Percentiles rank a stretch among this genome's conserved stretches.
phyloP scores from a whole-genome alignment of 2,329 filamentous ascomycete species.

The Aspergillus tubingensis region DNA sequence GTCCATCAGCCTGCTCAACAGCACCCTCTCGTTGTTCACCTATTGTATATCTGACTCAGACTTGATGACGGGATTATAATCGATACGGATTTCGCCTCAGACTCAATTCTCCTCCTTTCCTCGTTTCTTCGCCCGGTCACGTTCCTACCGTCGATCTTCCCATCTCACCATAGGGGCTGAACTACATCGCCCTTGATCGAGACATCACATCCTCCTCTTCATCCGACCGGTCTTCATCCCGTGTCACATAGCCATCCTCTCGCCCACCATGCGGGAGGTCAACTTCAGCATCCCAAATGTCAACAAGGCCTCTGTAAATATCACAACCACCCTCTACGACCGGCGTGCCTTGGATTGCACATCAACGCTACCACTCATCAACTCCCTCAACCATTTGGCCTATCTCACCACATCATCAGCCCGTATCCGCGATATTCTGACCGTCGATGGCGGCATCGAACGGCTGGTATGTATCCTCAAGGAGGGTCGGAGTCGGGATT shows the following conservation, averaged over 20 bases:
- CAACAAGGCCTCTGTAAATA: slow-evolving; percentile 98
- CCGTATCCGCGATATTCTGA: slow-evolving; percentile 94
- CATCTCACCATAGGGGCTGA: slow-evolving; percentile 1
- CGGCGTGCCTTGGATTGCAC: slow-evolving; percentile 97
- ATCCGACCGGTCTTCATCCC: slow-evolving; percentile 3
- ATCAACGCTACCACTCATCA: slow-evolving; percentile 94
- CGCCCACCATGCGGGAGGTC: slow-evolving; percentile 89
- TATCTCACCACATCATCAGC: slow-evolving; percentile 98
- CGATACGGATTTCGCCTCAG: slow-evolving; percentile 1
- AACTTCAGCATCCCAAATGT: slow-evolving; percentile 99
- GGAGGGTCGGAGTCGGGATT: slow-evolving; percentile 91
- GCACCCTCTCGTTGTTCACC: slow-evolving; percentile 7
- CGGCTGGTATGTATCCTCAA: slow-evolving; percentile 96
- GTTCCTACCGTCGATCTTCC: slow-evolving; percentile 15
- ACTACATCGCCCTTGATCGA: neutral
- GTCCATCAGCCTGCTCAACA: neutral
- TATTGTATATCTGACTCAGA: slow-evolving; percentile 8
- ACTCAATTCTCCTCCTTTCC: slow-evolving; percentile 3
- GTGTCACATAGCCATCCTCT: slow-evolving; percentile 9
- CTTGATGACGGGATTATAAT: slow-evolving; percentile 20
- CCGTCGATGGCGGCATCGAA: slow-evolving; percentile 97
- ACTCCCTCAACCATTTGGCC: slow-evolving; percentile 97
- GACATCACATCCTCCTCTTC: slow-evolving; percentile 9
- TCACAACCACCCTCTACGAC: slow-evolving; percentile 97
- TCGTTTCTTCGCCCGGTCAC: slow-evolving; percentile 10